Evolutionary conservation across 2,329 filamentous ascomycete species (phyloP).

Genomic region (Phyllosticta citribraziliensis): DNA sequence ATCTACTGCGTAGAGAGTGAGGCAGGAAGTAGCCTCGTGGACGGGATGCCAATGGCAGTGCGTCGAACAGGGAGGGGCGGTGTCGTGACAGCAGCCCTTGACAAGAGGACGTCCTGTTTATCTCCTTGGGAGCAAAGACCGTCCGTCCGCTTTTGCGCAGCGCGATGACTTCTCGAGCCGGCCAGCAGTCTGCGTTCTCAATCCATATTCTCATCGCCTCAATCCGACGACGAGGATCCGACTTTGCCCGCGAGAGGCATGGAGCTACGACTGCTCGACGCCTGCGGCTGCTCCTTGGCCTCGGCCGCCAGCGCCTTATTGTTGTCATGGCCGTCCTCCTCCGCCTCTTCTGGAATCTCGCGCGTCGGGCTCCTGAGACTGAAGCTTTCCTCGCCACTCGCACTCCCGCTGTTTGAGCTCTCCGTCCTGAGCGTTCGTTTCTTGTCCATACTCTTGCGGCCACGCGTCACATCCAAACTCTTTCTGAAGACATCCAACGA

Average conservation of each 20-base stretch:
- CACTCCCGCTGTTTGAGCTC: neutral
- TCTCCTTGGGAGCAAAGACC: no score
- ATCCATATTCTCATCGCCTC: neutral
- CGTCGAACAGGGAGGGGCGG: no score
- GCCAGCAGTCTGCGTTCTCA: neutral
- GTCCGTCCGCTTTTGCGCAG: no score
- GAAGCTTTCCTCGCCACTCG: neutral
- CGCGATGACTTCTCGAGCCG: neutral
- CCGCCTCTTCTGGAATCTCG: neutral
- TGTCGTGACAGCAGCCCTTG: no score
- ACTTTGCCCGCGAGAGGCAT: neutral
- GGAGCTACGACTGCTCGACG: neutral
- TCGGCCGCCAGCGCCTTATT: neutral
- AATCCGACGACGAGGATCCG: neutral
- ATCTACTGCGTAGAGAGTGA: no score
- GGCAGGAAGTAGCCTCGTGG: no score
- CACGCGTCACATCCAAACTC: neutral
- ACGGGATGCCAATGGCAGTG: no score
- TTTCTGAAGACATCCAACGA: neutral
- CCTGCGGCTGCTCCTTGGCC: neutral
- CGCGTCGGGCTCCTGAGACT: neutral
- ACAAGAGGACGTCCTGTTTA: no score
- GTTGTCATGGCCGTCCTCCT: neutral
- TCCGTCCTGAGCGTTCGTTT: neutral
- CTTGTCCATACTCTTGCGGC: neutral